Conservation (phyloP, 768 basidiomycete species). For the Termitomyces sp. region DNA sequence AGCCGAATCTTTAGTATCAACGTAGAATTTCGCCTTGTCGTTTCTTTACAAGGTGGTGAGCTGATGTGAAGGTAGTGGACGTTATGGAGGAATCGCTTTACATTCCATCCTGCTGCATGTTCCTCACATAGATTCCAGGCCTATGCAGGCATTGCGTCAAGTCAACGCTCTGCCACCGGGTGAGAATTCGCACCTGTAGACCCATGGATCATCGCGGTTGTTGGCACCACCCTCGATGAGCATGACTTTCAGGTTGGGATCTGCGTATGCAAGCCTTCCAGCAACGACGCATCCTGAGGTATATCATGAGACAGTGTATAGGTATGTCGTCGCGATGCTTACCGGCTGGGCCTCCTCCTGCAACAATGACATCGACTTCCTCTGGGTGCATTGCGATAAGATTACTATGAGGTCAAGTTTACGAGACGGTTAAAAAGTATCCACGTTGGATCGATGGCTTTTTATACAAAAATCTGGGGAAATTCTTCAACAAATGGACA, state of each 20-base stretch:
- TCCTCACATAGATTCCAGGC: constrained; percentile 65
- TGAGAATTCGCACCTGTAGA: constrained; percentile 43
- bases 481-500: background rate
- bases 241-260: constrained; percentile 72
- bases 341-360: constrained; percentile 68
- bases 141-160: constrained; percentile 19
- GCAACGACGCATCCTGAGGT: constrained; percentile 58
- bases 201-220: constrained; percentile 74
- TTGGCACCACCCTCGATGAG: constrained; percentile 71
- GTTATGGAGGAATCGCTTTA: constrained; percentile 18
- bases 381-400: constrained; percentile 46
- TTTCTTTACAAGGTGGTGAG: constrained; percentile 38
- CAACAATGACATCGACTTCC: constrained; percentile 71
- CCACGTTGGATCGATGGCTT: background rate
- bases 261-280: constrained; percentile 66
- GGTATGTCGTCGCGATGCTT: background rate
- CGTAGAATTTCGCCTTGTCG: constrained; percentile 73
- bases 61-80: background rate
- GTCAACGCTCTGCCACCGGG: background rate
- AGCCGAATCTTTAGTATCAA: constrained; percentile 53
- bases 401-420: background rate
- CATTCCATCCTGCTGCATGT: constrained; percentile 71
- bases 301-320: background rate
- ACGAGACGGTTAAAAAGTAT: background rate
- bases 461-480: background rate